Conservation (phyloP, 1,284 basidiomycete species). For the Microbotryum violaceum region DNA sequence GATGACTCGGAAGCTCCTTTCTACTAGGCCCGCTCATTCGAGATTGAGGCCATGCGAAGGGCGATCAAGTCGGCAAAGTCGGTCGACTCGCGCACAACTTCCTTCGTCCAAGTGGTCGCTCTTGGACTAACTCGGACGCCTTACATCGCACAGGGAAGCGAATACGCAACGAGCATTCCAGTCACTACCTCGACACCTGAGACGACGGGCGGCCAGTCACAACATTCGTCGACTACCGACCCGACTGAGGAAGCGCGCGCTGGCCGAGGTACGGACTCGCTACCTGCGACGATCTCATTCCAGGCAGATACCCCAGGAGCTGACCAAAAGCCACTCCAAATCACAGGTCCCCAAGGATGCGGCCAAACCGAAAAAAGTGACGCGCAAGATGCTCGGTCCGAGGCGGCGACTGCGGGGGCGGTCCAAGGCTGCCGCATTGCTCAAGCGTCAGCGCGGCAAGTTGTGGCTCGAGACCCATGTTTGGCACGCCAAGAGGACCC, state of each 20-base stretch:
- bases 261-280: constrained; percentile 55
- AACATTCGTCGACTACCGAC: constrained; percentile 81
- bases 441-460: constrained; percentile 46
- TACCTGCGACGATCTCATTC: no score
- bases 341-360: constrained; percentile 69
- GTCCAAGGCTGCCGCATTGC: constrained; percentile 19
- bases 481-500: constrained; percentile 90
- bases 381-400: constrained; percentile 39
- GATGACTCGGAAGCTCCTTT: neutral
- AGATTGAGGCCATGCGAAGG: constrained; percentile 77
- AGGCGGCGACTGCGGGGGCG: constrained; percentile 38
- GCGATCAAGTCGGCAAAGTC: constrained; percentile 73
- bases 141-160: constrained; percentile 40
- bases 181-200: constrained; percentile 74
- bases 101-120: no score
- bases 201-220: constrained; percentile 84
- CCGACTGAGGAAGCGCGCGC: constrained; percentile 66
- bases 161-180: constrained; percentile 80
- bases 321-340: neutral
- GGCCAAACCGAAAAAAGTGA: constrained; percentile 42
- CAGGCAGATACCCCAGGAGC: no score
- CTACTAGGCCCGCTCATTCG: constrained; percentile 67
- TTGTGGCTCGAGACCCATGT: constrained; percentile 86
- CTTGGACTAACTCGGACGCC: neutral
- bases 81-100: neutral